Evolutionary conservation across 1,284 basidiomycete species (phyloP).

Genomic region (Waitea zeae): DNA sequence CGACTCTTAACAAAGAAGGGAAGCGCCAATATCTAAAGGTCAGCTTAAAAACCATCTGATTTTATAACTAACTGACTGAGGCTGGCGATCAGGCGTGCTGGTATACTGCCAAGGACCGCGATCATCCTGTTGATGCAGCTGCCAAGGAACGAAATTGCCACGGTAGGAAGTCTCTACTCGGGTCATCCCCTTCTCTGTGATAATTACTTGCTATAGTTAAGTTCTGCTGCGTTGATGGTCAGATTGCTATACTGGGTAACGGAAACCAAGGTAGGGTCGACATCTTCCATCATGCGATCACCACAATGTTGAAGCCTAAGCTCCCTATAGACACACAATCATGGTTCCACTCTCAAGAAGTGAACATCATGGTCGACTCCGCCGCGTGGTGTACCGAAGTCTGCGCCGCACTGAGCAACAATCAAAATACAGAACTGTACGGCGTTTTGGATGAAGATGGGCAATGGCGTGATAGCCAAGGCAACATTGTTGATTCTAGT

Average conservation of each 20-base stretch:
- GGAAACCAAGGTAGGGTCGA: conserved; percentile 27
- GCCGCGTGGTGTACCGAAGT: conserved; percentile 42
- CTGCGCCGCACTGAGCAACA: conserved; percentile 41
- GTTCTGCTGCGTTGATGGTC: conserved; percentile 56
- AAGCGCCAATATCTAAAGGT: conserved; percentile 39
- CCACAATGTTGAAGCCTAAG: too few species aligned
- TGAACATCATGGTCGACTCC: conserved; percentile 63
- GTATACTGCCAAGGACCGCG: conserved; percentile 45
- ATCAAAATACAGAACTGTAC: conserved; percentile 57
- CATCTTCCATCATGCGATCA: background rate
- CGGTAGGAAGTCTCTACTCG: conserved; percentile 10
- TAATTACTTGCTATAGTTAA: conserved; percentile 26
- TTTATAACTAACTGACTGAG: background rate
- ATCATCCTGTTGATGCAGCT: conserved; percentile 53
- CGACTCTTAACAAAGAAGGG: conserved; percentile 28
- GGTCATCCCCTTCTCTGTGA: background rate
- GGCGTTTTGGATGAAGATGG: conserved; percentile 48
- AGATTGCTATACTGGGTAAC: conserved; percentile 53
- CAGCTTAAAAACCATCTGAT: conserved; percentile 39
- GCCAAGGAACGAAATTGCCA: conserved; percentile 67
- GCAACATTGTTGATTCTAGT: conserved; percentile 15
- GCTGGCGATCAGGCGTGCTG: conserved; percentile 12
- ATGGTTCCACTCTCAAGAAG: conserved; percentile 69
- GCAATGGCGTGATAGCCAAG: conserved; percentile 44
- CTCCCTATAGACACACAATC: conserved; percentile 63